Base-by-base conservation (phyloP, 2,329 filamentous ascomycete species). In the Colletotrichum phormii region DNA sequence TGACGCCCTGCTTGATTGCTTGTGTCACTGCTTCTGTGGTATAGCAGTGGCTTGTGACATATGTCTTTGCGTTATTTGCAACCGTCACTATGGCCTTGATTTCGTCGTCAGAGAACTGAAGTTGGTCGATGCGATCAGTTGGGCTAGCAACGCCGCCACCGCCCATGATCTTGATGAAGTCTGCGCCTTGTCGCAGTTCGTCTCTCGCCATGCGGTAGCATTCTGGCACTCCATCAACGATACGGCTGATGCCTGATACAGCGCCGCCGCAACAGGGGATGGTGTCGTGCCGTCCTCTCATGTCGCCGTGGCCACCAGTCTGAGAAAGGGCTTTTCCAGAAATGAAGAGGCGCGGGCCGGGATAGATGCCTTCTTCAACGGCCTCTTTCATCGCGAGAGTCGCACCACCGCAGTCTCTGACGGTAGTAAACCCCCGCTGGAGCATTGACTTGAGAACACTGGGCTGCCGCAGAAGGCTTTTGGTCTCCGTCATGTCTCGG, bases 121-220 rank as follows among this genome's bases (percentile, higher is more conserved):
- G 78, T 75, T 86, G 84, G 5, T 86, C 84, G 12, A 91, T 80
- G 49, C 80, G 81, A 76, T 91, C 89, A 0, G 88, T 89, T 0
- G 88, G 88, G 13, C 84, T 87, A 0, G 86, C 84, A 1, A 91
- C 88, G 11, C 89, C 89, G 2, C 90, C 89, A 6, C 85, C 84
- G 1, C 82, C 83, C 88, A 90, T 90, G 75, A 91, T 88, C 78
- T 91, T 91, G 78, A 92, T 85, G 76, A 91, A 91, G 76, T 91
- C 87, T 1, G 88, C 86, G 2, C 89, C 89, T 12, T 80, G 82
- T 6, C 89, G 83, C 0, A 91, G 77, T 77, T 91, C 86, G 62
- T 90, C 88, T 5, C 89, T 83, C 0, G 86, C 84, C 13, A 81
- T 85, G n/a, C 83, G 83, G 37, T 89, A 81, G 73, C 89, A 90